A percentile compares a stretch with the other conserved stretches of the same genome.
Conservation (phyloP, 768 basidiomycete species). For the Ramaria rubella region DNA sequence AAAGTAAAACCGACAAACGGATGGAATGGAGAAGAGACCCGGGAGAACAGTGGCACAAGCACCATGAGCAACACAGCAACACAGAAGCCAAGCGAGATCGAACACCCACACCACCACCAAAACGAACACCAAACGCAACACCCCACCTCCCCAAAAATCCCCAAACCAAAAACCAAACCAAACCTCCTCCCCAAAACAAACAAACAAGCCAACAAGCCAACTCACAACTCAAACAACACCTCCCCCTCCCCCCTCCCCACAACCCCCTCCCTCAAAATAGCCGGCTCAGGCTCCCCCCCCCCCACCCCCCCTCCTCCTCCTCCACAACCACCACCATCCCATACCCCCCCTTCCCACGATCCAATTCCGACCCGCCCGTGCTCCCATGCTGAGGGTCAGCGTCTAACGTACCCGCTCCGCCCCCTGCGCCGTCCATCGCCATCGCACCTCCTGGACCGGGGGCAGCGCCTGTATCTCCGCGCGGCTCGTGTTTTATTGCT, state of each 20-base stretch:
- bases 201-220: not conserved
- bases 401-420: not conserved
- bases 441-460: too few relatives aligned
- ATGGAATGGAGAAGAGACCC: not conserved
- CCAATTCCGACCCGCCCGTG: too few relatives aligned
- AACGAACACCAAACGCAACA: not conserved
- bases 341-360: not conserved
- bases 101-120: not conserved
- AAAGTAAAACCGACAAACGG: too few relatives aligned
- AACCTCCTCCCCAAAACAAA: not conserved
- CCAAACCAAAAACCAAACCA: not conserved
- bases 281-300: not conserved
- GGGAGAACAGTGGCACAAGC: not conserved
- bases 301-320: not conserved
- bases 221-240: constrained; percentile 1
- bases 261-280: not conserved
- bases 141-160: not conserved
- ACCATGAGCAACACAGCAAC: not conserved
- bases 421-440: too few relatives aligned
- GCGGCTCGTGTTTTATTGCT: too few relatives aligned
- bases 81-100: not conserved
- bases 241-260: not conserved
- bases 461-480: too few relatives aligned
- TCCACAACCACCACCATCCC: not conserved
- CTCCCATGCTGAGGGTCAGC: not conserved